Base-by-base conservation (phyloP, 2,329 filamentous ascomycete species). In the Eurotiales sp. region DNA sequence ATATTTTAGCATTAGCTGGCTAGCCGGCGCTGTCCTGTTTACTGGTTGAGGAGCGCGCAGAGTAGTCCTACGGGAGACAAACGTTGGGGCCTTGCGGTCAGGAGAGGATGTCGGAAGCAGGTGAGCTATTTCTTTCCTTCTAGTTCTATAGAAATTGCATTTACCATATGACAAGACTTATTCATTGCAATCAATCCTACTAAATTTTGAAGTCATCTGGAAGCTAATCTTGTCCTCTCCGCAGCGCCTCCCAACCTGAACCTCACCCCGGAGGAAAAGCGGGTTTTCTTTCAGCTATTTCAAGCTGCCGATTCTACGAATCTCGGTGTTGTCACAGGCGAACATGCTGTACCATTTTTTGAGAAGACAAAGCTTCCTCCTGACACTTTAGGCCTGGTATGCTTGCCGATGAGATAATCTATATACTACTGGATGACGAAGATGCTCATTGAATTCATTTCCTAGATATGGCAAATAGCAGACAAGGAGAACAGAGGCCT, bases 401-500 rank as follows among this genome's bases (percentile, higher is more conserved):
- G 83, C 77, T 41, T 43, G n/a, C 34, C 39, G 11, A 14, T 30
- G 2, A 30, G 15, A 27, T 27, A 12, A 2, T 19, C 7, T 43
- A 17, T 19, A n/a, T 43, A n/a, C 39, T 36, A 15, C 10, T 27
- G 23, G 21, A 30, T 19, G 27, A 21, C 3, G 39, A 34, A 49
- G 3, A 27, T 10, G 1, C 8, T 30, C 14, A 41, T 55, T 56
- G 32, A 55, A 21, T 19, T 40, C n/a, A 32, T 44, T 14, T 46
- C 51, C 21, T 58, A 96, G 88, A 97, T 99, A 79, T 99, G 93
- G 93, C 92, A 97, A 74, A 93, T 99, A 69, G 92, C 93, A 60
- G 93, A 99, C 75, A 90, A 83, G 59, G 92, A 97, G 75, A 99
- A 99, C 75, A 84, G 91, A 58, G 93, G 93, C 47, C 87, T 97